Evolutionary conservation across 345 rosid species (phyloP), one percentile per base, ranked within the genome.

Genomic region (Arabis alpina): DNA sequence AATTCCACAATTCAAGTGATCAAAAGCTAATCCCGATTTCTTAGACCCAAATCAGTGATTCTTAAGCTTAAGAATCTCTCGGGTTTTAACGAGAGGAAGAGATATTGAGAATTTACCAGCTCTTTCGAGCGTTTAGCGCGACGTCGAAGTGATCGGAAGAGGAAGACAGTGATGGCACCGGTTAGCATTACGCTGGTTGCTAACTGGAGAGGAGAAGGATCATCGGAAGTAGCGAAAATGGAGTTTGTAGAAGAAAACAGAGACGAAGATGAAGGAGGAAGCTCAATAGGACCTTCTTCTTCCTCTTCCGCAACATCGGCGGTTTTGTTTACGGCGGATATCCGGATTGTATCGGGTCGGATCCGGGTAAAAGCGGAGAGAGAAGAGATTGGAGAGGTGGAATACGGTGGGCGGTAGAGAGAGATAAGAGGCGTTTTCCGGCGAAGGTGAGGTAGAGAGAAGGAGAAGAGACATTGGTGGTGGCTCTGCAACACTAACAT

Each of bases 111-210:
- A 4, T 43, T 6, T 71, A 93, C 97, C 86, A 84, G 73, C 68
- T 91, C 92, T 79, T 87, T 93, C 6, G 90, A 82, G 3, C 96
- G 94, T 61, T 81, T 83, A 51, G 86, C 94, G 1, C 98, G 90
- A 61, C 96, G 96, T 50, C 97, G 86, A 43, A 93, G 27, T 9
- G 97, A 68, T 37, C 97, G 97, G 75, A 89, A 83, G 80, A 93
- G 96, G 82, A 91, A 93, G 71, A 93, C 70, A 12, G 84, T 73
- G 75, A 93, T 82, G 73, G 97, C 84, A 2, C 93, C 98, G 9
- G 94, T 89, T 61, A 93, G 94, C 62, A 93, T 82, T 49, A 91
- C 87, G 60, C 97, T 89, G 55, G 96, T 85, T 76, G 97, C 84
- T 9, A 89, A 78, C 43, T 91, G 98, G 67, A 91, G 75, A 16